Conservation (phyloP, 305 asterid genomes). For the Solanum aculeatissimum region DNA sequence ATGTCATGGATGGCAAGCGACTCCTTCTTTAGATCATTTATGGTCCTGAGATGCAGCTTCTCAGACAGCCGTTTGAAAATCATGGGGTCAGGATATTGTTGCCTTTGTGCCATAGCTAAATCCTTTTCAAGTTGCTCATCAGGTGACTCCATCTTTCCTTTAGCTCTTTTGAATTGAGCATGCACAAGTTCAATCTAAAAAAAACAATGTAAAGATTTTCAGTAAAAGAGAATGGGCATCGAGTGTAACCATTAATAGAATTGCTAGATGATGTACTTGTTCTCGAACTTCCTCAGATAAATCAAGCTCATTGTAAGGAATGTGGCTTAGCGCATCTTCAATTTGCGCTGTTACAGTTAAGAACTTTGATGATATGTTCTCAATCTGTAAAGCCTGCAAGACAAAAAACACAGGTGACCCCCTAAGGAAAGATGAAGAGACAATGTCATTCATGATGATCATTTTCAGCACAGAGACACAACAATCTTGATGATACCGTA, state of each 20-base stretch:
- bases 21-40: slow-evolving; percentile 61
- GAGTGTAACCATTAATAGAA: background rate
- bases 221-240: background rate
- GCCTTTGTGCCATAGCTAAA: slow-evolving; percentile 69
- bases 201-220: background rate
- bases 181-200: slow-evolving; percentile 80
- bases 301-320: slow-evolving; percentile 56
- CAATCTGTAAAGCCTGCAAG: slow-evolving; percentile 70
- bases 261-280: slow-evolving; percentile 40
- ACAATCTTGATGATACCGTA: background rate
- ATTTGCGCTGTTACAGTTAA: slow-evolving; percentile 49
- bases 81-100: slow-evolving; percentile 52
- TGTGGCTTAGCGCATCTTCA: slow-evolving; percentile 59
- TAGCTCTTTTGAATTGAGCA: slow-evolving; percentile 75
- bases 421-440: background rate
- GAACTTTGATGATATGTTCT: slow-evolving; percentile 50
- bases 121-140: slow-evolving; percentile 68
- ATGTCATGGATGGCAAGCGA: slow-evolving; percentile 70
- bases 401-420: background rate
- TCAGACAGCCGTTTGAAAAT: slow-evolving; percentile 72
- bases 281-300: slow-evolving; percentile 86
- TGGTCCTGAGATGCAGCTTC: slow-evolving; percentile 64
- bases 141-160: slow-evolving; percentile 60
- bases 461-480: background rate
- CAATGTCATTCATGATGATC: background rate